Base-by-base conservation (phyloP, 768 basidiomycete genomes). In the Phaffia australis region DNA sequence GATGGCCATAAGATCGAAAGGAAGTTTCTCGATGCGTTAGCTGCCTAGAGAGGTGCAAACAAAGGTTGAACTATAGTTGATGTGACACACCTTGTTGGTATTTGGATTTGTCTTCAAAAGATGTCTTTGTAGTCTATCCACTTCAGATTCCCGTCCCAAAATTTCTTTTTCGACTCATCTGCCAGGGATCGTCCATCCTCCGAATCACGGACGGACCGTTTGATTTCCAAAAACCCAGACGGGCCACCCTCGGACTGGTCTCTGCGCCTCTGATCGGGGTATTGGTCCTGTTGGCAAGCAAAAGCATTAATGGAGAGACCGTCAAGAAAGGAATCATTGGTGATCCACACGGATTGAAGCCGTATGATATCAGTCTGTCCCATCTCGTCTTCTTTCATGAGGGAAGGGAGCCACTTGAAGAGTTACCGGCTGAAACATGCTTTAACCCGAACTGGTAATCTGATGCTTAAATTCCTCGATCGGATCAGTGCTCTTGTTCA, bases 321-420 rank as follows among this genome's bases (percentile, higher is more conserved):
- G 81, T 94, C 49, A 81, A 85, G 19, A 77, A 82, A 67, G 93
- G 93, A 1, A 89, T 94, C 61, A 83, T 93, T 15, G 87, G 87
- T 7, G 79, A 81, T 0, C 85, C 85, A 67, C 51, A 35, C 0
- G 86, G 86, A 3, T 82, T 97, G 29, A 83, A 87, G 70, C 93
- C 93, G 0, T 88, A 92, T 73, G 89, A 95, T 74, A 92, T 98
- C 70, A 83, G 66, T 67, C 30, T 25, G 65, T 46, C 23, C 32
- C 21, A 19, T 60, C 3, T 3, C 6, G 3, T 47, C 46, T 16
- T 25, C 18, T 48, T 16, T 47, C 15, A 9, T 8, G 32, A 32
- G 57, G n/a, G n/a, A n/a, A n/a, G n/a, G n/a, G n/a, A n/a, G n/a
- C n/a, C n/a, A n/a, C n/a, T n/a, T 35, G 25, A 27, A 29, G 4